Evolutionary conservation across 2,329 filamentous ascomycete species (phyloP).

Genomic region (Diaporthe nobilis): DNA sequence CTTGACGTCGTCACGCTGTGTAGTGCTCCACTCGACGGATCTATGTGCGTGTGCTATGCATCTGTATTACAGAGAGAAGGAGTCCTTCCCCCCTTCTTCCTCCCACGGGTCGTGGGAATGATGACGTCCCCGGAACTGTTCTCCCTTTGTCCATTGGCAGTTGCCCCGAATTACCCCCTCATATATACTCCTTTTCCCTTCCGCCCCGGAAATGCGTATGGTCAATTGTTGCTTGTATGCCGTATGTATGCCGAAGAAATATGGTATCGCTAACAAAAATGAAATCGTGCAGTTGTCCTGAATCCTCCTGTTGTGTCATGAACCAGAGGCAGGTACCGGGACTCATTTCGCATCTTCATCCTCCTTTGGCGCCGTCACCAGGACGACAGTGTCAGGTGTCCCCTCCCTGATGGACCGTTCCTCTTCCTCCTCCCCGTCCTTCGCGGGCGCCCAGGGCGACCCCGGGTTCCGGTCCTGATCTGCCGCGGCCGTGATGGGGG

Average conservation of each 20-base stretch:
- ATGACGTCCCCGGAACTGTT: neutral
- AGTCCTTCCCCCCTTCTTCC: neutral
- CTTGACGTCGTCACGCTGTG: too few relatives aligned
- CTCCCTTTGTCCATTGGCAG: neutral
- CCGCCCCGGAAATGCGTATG: neutral
- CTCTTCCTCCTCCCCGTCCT: neutral
- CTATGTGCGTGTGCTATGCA: conserved; percentile 11
- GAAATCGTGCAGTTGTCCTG: conserved; percentile 7
- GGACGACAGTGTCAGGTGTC: conserved; percentile 38
- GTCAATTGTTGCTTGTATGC: conserved; percentile 22
- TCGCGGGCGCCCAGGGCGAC: neutral
- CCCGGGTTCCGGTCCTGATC: neutral
- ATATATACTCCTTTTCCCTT: neutral
- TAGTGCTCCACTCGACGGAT: neutral
- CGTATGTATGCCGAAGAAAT: conserved; percentile 4
- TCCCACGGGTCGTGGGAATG: neutral
- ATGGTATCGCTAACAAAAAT: conserved; percentile 36
- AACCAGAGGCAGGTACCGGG: neutral
- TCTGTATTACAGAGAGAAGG: neutral
- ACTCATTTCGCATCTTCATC: conserved; percentile 4
- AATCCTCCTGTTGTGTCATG: neutral
- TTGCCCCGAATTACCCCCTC: neutral
- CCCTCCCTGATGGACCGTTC: neutral
- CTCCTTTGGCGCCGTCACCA: conserved; percentile 31
- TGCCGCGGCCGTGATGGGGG: neutral